These are phyloP conservation scores for Zanthoxylum bungeanum DNA, from an alignment of 345 rosid genomes.

Conservation along the genomic window DNA sequence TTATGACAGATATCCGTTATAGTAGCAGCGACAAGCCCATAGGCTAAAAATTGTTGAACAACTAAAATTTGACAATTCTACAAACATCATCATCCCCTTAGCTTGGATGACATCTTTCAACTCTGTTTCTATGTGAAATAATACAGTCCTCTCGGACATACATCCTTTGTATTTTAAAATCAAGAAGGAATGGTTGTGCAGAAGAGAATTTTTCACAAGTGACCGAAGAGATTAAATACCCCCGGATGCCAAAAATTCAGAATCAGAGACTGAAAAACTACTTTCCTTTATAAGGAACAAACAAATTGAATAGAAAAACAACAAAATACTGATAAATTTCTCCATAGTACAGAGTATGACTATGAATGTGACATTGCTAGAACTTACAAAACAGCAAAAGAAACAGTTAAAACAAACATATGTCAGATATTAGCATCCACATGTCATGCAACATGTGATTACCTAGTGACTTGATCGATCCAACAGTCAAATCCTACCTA, in stretches of 20 bases:
- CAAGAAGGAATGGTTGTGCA: neutral
- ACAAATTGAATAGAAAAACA: neutral
- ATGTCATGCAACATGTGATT: neutral
- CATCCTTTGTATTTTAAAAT: neutral
- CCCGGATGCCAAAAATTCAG: too few relatives aligned
- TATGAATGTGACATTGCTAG: neutral
- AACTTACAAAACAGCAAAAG: neutral
- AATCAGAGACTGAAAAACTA: too few relatives aligned
- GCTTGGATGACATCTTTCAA: neutral
- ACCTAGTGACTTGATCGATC: neutral
- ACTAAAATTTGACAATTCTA: neutral
- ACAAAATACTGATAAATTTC: neutral
- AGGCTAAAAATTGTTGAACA: neutral
- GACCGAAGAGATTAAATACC: too few relatives aligned
- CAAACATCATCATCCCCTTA: neutral
- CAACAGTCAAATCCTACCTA: neutral
- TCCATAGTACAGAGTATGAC: neutral
- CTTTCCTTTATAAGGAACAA: too few relatives aligned
- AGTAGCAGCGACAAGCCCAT: neutral
- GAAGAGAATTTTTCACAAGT: too few relatives aligned
- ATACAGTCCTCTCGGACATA: neutral
- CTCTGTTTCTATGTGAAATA: neutral
- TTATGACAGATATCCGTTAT: neutral
- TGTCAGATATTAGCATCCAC: neutral
- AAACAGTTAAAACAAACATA: neutral